Percentiles rank a stretch among this genome's conserved stretches.
These are phyloP conservation scores for Pulveroboletus sp. DNA, from an alignment of 768 basidiomycete genomes.

Conservation along the genomic window DNA sequence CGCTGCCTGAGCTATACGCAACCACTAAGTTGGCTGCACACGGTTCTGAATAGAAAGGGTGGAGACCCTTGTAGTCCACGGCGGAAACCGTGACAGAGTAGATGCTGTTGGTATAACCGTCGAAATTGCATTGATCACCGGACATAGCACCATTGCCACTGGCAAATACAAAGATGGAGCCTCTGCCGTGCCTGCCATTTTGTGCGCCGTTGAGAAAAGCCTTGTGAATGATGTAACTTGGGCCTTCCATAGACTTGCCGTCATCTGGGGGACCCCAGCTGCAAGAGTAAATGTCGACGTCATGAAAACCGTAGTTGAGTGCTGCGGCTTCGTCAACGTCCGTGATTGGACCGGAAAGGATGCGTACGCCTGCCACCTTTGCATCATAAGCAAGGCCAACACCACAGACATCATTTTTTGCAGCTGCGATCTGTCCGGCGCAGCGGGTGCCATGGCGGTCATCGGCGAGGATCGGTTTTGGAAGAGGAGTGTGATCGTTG, in stretches of 20 bases:
- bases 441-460: conserved; percentile 98
- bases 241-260: conserved; percentile 91
- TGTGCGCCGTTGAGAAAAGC: conserved; percentile 92
- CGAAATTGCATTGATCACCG: conserved; percentile 98
- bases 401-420: conserved; percentile 89
- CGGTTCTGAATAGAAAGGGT: conserved; percentile 96
- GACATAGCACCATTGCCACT: conserved; percentile 90
- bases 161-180: conserved; percentile 94
- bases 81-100: conserved; percentile 97
- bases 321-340: conserved; percentile 95
- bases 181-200: conserved; percentile 84
- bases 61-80: conserved; percentile 86
- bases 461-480: conserved; percentile 81
- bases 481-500: conserved; percentile 86
- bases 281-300: conserved; percentile 87
- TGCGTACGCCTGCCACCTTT: conserved; percentile 90
- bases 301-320: conserved; percentile 90
- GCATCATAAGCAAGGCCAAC: conserved; percentile 90
- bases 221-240: conserved; percentile 85
- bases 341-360: conserved; percentile 90
- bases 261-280: conserved; percentile 99
- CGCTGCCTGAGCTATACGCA: conserved; percentile 92
- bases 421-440: conserved; percentile 93
- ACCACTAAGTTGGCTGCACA: conserved; percentile 97
- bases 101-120: conserved; percentile 98